Evolutionary conservation across 768 basidiomycete genomes (phyloP), one percentile per base, ranked within the genome.

Genomic region (Cystofilobasidium ferigula): DNA sequence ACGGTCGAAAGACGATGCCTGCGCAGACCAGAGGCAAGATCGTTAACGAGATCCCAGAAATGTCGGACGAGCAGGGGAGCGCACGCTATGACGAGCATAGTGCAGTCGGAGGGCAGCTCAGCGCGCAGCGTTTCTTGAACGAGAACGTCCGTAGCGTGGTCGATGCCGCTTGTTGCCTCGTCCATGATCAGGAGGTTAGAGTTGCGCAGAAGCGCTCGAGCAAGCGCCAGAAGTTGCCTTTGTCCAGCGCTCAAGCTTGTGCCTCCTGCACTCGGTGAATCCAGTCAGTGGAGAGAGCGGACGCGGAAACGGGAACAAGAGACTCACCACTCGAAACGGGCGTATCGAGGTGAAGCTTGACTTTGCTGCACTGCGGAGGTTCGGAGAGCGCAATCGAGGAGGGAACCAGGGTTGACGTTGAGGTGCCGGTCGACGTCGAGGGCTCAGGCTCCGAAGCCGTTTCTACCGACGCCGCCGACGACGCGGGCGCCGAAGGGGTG

Each of bases 51-150:
- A n/a, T n/a, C n/a, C n/a, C n/a, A n/a, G n/a, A n/a, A n/a, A n/a
- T n/a, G n/a, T n/a, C n/a, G n/a, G n/a, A n/a, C n/a, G n/a, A n/a
- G n/a, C n/a, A n/a, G n/a, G n/a, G n/a, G n/a, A n/a, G n/a, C n/a
- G n/a, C n/a, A n/a, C 1, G 47, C 58, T 36, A 66, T 66, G 14
- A 48, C 56, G 2, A 61, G 30, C 30, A 66, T 24, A 0, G 45
- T 51, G 14, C 22, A 16, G 20, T 51, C 34, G 30, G 42, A 28
- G n/a, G n/a, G n/a, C 10, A 63, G n/a, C 73, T 88, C 86, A 71
- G 86, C 84, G 34, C 85, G 81, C 38, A 88, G 84, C 0, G 86
- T 88, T 42, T 77, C 77, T 74, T 88, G 87, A 62, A 89, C 86
- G 82, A 71, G 62, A 20, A 48, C 47, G 51, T 61, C 62, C 35